Base-by-base conservation (phyloP, 2,329 filamentous ascomycete genomes). In the Ceratocystis cubensis region DNA sequence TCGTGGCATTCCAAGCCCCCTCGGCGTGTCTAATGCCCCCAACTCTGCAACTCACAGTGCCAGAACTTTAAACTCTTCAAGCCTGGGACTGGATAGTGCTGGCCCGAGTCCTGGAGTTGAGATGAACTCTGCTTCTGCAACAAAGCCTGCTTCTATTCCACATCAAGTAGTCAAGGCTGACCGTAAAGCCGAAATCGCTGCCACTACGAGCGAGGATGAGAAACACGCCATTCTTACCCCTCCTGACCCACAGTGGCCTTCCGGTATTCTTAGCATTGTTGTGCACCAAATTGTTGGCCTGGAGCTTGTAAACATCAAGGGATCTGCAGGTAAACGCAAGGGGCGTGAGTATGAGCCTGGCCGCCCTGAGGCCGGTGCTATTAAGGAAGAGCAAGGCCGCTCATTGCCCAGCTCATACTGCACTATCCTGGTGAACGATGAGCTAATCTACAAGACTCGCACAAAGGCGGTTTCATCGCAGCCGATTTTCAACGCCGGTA, bases 401-500 rank as follows among this genome's bases (percentile, higher is more conserved):
- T 82, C 87, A 63, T 78, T 97, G 37, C 94, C 94, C 0, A 96
- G 88, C 69, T 89, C 90, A 48, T 99, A 99, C 77, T 96, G 92
- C 77, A 96, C 91, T 1, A 92, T 99, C 65, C 77, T 94, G 10
- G 81, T 89, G 75, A 96, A 96, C 71, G 93, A 97, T 72, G 86
- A 95, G 71, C 76, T 96, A 71, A 83, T 91, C 20, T 97, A 96
- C 79, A 91, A 93, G 73, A 97, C 93, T n/a, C 85, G 94, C 72
- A 85, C 90, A 45, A 97, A 99, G 79, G 92, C 92, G 3, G 88
- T 96, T 6, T 95, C 89, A 45, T 95, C 90, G 64, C 92, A 95
- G 74, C 94, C 94, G 1, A 96, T 97, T 70, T 97, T 96, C 81
- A 96, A 97, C 71, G 92, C 94, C 2, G 93, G 93, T 68, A 96